phyloP scores from a whole-genome alignment of 148 eudicot genomes.

The Cornus controversa region DNA sequence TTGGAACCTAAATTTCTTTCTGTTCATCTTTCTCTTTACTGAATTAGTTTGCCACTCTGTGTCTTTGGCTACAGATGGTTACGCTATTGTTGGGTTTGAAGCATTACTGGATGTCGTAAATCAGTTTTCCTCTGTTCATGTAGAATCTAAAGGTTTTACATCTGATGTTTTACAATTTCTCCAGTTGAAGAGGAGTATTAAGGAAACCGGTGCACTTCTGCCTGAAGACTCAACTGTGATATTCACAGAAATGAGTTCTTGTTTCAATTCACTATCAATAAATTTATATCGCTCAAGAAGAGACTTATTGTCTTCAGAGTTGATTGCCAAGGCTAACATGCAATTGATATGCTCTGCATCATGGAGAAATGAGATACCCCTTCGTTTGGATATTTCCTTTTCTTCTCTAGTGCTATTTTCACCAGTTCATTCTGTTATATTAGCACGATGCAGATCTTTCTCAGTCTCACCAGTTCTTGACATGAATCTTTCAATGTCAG shows the following conservation, averaged over 20 bases:
- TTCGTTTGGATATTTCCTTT: conserved; percentile 42
- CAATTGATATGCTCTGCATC: conserved; percentile 54
- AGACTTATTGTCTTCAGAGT: conserved; percentile 29
- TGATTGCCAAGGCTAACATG: conserved; percentile 56
- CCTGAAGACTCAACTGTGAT: conserved; percentile 29
- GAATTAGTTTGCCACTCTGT: conserved; percentile 3
- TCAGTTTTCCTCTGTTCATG: conserved; percentile 53
- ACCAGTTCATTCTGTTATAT: conserved; percentile 34
- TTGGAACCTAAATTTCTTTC: background rate
- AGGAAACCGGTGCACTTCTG: conserved; percentile 24
- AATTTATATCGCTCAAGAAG: conserved; percentile 32
- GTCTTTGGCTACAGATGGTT: conserved; percentile 40
- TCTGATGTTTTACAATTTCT: conserved; percentile 62
- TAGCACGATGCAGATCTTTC: conserved; percentile 52
- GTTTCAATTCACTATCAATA: conserved; percentile 42
- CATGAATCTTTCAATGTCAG: conserved; percentile 35
- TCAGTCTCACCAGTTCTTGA: conserved; percentile 53
- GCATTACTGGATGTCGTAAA: conserved; percentile 55
- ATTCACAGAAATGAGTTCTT: conserved; percentile 44
- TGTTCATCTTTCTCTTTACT: background rate
- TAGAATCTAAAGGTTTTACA: conserved; percentile 48
- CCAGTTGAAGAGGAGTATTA: conserved; percentile 36
- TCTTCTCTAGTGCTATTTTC: conserved; percentile 53
- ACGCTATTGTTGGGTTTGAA: conserved; percentile 41
- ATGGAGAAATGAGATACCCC: conserved; percentile 40